Evolutionary conservation across 805 yeast genomes (phyloP), one percentile per base, ranked within the genome.

Genomic region (Tetrapisispora pingtungensis): DNA sequence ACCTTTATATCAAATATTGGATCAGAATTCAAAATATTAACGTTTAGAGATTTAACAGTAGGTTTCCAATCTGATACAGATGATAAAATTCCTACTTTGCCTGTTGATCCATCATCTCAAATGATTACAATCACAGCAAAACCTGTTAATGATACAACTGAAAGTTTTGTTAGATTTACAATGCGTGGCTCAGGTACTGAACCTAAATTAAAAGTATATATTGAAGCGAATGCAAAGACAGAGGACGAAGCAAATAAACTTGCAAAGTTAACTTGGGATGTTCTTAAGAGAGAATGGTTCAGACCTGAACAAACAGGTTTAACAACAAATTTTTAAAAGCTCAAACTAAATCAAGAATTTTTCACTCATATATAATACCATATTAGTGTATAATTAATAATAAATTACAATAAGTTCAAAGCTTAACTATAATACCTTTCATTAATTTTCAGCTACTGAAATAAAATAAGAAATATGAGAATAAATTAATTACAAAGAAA

Each of bases 131-230:
- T 74, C 1, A 62, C 64, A 20, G 64, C 86, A 19, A 50, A 48
- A 24, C 54, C 60, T 3, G 10, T 22, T 13, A 12, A 27, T 5
- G 24, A 10, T 10, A 1, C 28, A 6, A 32, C 22, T 6, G 24
- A 32, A 8, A 13, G 26, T 4, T 10, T 17, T 40, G 47, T 4
- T 47, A 50, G 95, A 31, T 80, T 89, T 57, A 89, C 97, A 0
- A 79, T 85, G 41, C 73, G 98, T 43, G 97, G 97, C 0, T 86
- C 96, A 3, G 98, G 98, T 10, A 90, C 98, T 0, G 98, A 90
- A 61, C 97, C 97, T 2, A 90, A 90, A 60, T 69, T 90, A 50
- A 90, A 90, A 62, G 84, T 90, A 0, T 90, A 90, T 64, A 80
- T 90, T 30, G 98, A 90, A 58, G 93, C 94, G 0, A 63, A 64